Evolutionary conservation across 768 basidiomycete species (phyloP).

Genomic region (Calocybe indica): DNA sequence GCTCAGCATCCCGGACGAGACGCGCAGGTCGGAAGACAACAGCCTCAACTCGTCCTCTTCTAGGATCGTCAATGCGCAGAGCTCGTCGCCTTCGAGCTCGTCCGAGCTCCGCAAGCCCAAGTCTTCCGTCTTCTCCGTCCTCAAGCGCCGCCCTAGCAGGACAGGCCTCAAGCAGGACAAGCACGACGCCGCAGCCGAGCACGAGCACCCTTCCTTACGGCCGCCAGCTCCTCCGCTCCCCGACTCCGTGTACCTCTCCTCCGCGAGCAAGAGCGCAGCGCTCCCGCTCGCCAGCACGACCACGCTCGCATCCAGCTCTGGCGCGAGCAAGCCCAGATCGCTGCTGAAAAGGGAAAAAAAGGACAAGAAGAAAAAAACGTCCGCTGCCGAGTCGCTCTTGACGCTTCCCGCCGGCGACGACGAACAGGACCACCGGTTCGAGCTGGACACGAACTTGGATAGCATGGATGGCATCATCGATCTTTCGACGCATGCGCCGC

Average conservation of each 20-base stretch:
- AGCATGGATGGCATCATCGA: constrained; percentile 83
- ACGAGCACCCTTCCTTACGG: constrained; percentile 32
- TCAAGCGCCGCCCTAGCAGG: constrained; percentile 16
- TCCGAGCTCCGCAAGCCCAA: constrained; percentile 40
- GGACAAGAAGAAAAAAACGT: constrained; percentile 27
- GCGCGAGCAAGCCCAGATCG: not conserved
- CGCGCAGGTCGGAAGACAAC: constrained; percentile 23
- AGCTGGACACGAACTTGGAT: constrained; percentile 64
- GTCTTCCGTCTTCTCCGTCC: constrained; percentile 38
- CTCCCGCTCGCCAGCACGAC: constrained; percentile 5
- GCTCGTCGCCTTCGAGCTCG: constrained; percentile 11
- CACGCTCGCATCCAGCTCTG: too few species aligned
- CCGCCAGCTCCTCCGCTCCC: constrained; percentile 27
- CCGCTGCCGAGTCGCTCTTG: constrained; percentile 21
- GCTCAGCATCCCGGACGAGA: constrained; percentile 23
- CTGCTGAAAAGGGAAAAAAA: constrained; percentile 24
- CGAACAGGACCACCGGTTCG: constrained; percentile 30
- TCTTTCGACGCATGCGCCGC: constrained; percentile 15
- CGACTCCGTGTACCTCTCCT: constrained; percentile 13
- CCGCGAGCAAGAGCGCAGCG: constrained; percentile 12
- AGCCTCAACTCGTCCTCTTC: constrained; percentile 20
- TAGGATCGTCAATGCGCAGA: not conserved
- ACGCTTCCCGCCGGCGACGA: constrained; percentile 21
- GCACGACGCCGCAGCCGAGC: constrained; percentile 26
- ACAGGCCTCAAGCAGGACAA: constrained; percentile 33